These are phyloP conservation scores for Aspergillus bridgeri DNA, from an alignment of 495 filamentous ascomycete species.

Conservation along the genomic window DNA sequence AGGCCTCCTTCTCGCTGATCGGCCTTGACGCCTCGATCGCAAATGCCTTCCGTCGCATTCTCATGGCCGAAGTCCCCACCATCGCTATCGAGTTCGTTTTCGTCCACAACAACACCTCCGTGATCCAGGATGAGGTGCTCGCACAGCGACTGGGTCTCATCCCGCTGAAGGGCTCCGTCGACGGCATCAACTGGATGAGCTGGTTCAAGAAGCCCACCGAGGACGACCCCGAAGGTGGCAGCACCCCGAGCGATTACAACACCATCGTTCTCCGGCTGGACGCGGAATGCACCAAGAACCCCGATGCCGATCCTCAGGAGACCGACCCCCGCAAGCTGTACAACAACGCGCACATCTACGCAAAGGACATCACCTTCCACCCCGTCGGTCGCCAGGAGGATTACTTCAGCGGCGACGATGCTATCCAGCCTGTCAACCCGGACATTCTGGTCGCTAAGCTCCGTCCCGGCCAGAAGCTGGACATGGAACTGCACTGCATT, in stretches of 20 bases:
- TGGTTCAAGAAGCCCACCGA: constrained; percentile 64
- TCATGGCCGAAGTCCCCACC: constrained; percentile 91
- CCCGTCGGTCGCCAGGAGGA: constrained; percentile 69
- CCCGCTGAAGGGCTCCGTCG: constrained; percentile 73
- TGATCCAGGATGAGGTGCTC: constrained; percentile 97
- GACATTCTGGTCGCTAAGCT: constrained; percentile 94
- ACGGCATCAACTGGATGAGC: constrained; percentile 73
- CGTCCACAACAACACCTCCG: constrained; percentile 89
- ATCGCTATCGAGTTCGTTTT: constrained; percentile 91
- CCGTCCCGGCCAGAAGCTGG: constrained; percentile 82
- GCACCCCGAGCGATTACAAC: constrained; percentile 68
- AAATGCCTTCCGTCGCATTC: constrained; percentile 96
- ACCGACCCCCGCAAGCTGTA: constrained; percentile 80
- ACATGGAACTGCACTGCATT: constrained; percentile 79
- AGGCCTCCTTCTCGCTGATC: constrained; percentile 84
- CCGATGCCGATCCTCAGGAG: constrained; percentile 62
- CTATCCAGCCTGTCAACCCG: constrained; percentile 74
- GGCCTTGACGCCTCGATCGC: constrained; percentile 89
- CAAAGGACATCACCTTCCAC: constrained; percentile 70
- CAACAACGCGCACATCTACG: constrained; percentile 82
- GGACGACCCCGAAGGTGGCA: constrained; percentile 47
- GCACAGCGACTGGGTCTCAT: constrained; percentile 85
- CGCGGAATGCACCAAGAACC: constrained; percentile 73
- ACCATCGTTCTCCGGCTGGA: constrained; percentile 70
- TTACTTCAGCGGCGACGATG: constrained; percentile 62